Evolutionary conservation across 2,329 filamentous ascomycete genomes (phyloP).

Genomic region (Fusarium pseudograminearum): DNA sequence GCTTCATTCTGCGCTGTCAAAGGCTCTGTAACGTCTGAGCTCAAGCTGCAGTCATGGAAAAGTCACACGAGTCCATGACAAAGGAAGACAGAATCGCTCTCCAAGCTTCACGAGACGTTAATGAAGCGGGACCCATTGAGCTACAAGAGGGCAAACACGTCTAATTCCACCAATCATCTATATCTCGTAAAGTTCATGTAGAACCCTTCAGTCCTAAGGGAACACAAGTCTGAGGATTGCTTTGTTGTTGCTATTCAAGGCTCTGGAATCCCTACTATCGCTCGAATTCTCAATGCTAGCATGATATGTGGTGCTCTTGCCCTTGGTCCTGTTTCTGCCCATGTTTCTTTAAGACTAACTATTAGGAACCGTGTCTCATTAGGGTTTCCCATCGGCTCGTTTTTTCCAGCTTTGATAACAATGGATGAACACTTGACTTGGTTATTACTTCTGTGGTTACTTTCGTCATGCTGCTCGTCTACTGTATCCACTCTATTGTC

Average conservation of each 20-base stretch:
- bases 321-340: no score
- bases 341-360: no score
- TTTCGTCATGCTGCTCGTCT: constrained; percentile 23
- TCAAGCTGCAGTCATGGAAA: constrained; percentile 17
- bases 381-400: no score
- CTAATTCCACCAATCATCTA: constrained; percentile 40
- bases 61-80: constrained; percentile 14
- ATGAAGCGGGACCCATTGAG: constrained; percentile 14
- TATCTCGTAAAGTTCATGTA: constrained; percentile 5
- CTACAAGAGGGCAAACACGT: constrained; percentile 17
- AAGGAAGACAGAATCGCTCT: constrained; percentile 23
- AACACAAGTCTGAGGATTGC: neutral
- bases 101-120: neutral
- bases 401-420: no score
- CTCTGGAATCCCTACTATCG: constrained; percentile 30
- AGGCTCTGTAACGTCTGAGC: constrained; percentile 19
- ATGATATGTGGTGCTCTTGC: constrained; percentile 38
- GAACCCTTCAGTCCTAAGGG: neutral
- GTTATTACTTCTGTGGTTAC: constrained; percentile 13
- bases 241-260: constrained; percentile 34
- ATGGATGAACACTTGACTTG: constrained; percentile 18
- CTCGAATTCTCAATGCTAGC: constrained; percentile 37
- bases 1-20: constrained; percentile 19
- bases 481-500: constrained; percentile 22
- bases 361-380: no score